Evolutionary conservation across 1,139 yeast genomes (phyloP).

Genomic region (Pichia sp.): DNA sequence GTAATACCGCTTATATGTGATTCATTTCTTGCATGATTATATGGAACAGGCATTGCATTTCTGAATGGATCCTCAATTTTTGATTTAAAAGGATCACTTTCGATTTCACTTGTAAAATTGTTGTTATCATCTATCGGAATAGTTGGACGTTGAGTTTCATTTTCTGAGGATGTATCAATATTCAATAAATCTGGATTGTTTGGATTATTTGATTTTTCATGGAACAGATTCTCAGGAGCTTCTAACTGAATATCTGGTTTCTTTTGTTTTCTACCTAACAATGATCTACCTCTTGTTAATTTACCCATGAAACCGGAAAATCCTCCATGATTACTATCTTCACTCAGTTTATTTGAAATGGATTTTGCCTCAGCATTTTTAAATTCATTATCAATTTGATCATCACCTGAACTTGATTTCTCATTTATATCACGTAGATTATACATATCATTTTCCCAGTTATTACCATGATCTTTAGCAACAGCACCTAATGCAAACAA

Average conservation of each 20-base stretch:
- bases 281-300: constrained; percentile 19
- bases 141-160: no score
- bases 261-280: constrained; percentile 19
- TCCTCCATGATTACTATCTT: no score
- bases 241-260: constrained; percentile 2
- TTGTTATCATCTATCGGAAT: not conserved
- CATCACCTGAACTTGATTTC: constrained; percentile 8
- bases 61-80: constrained; percentile 7
- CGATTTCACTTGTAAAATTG: not conserved
- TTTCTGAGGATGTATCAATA: no score
- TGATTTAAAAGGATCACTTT: not conserved
- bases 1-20: constrained; percentile 11
- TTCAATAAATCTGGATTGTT: no score
- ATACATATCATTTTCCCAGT: constrained; percentile 67
- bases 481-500: constrained; percentile 59
- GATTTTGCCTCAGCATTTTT: no score
- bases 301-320: constrained; percentile 11
- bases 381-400: constrained; percentile 2
- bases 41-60: not conserved
- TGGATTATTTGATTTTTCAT: not conserved
- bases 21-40: constrained; percentile 5
- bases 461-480: constrained; percentile 62
- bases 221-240: not conserved
- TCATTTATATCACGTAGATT: constrained; percentile 37
- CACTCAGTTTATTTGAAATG: no score